These are phyloP conservation scores for Margaritispora aquatica DNA, from an alignment of 495 filamentous ascomycete species.

Conservation along the genomic window DNA sequence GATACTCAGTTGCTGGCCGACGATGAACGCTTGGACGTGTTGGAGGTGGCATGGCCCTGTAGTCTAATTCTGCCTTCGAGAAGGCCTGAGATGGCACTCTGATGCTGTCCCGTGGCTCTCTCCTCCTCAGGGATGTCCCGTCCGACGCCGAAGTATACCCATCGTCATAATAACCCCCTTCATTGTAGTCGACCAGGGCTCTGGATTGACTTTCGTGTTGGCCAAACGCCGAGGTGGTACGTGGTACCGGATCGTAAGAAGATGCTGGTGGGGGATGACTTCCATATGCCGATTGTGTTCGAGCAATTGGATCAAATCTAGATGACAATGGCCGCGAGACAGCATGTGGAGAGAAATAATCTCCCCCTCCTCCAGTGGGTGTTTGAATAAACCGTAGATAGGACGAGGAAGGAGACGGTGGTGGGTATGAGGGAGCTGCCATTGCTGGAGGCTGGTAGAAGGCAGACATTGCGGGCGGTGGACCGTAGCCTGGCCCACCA, in stretches of 20 bases:
- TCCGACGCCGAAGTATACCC: conserved; percentile 17
- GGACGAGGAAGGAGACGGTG: conserved; percentile 4
- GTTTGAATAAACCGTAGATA: conserved; percentile 3
- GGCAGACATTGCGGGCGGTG: conserved; percentile 15
- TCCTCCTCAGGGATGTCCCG: not conserved
- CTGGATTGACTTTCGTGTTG: not conserved
- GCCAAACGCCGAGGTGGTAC: conserved; percentile 19
- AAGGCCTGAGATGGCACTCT: conserved; percentile 5
- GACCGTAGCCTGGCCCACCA: conserved; percentile 3
- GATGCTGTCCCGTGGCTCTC: conserved; percentile 13
- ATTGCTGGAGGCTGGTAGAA: conserved; percentile 14
- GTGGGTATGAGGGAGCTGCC: conserved; percentile 13
- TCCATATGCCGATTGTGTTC: not conserved
- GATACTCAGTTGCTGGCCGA: conserved; percentile 9
- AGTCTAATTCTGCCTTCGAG: conserved; percentile 8
- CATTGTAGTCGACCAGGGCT: not conserved
- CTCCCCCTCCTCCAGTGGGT: not conserved
- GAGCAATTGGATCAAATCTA: conserved; percentile 9
- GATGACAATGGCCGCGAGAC: conserved; percentile 2
- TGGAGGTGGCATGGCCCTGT: conserved; percentile 18
- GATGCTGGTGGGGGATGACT: not conserved
- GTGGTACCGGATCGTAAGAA: conserved; percentile 6
- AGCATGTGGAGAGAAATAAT: conserved; percentile 2
- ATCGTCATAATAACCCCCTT: conserved; percentile 15
- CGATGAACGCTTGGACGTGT: conserved; percentile 14